phyloP scores from a whole-genome alignment of 768 basidiomycete species.

The Tricholoma bakamatsutake region DNA sequence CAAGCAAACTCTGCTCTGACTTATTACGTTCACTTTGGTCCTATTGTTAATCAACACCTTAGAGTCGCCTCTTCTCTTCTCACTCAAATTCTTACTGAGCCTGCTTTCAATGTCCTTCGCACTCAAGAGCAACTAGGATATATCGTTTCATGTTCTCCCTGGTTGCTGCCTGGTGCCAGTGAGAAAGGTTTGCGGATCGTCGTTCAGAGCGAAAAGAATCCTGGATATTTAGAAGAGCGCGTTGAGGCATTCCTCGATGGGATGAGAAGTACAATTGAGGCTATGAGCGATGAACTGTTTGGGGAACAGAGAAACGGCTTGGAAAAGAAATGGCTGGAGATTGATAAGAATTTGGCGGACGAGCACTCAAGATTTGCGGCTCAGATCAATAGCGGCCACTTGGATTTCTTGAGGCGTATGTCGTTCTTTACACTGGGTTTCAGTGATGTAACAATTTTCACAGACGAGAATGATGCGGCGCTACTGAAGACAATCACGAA shows the following conservation, averaged over 20 bases:
- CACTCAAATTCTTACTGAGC: conserved; percentile 83
- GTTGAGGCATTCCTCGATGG: conserved; percentile 82
- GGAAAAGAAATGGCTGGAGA: conserved; percentile 78
- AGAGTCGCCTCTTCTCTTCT: conserved; percentile 71
- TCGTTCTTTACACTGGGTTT: conserved; percentile 8
- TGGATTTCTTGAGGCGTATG: conserved; percentile 84
- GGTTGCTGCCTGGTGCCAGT: conserved; percentile 56
- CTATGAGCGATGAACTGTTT: conserved; percentile 71
- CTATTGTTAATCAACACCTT: conserved; percentile 51
- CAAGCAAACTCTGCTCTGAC: conserved; percentile 84
- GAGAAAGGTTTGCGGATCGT: conserved; percentile 76
- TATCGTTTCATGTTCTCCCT: conserved; percentile 61
- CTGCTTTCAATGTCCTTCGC: conserved; percentile 84
- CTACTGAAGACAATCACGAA: conserved; percentile 62
- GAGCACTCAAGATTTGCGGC: conserved; percentile 66
- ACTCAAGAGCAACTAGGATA: conserved; percentile 97
- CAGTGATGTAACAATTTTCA: conserved; percentile 8
- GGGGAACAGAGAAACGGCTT: conserved; percentile 71
- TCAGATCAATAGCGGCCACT: conserved; percentile 72
- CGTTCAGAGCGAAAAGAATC: conserved; percentile 82
- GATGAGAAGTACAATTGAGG: conserved; percentile 62
- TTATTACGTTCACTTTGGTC: conserved; percentile 81
- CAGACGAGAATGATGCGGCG: conserved; percentile 72
- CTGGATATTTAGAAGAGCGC: conserved; percentile 77
- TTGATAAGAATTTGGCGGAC: conserved; percentile 81